Base-by-base conservation (phyloP, 2,329 filamentous ascomycete species). In the Aspergillus oerlinghausenensis region DNA sequence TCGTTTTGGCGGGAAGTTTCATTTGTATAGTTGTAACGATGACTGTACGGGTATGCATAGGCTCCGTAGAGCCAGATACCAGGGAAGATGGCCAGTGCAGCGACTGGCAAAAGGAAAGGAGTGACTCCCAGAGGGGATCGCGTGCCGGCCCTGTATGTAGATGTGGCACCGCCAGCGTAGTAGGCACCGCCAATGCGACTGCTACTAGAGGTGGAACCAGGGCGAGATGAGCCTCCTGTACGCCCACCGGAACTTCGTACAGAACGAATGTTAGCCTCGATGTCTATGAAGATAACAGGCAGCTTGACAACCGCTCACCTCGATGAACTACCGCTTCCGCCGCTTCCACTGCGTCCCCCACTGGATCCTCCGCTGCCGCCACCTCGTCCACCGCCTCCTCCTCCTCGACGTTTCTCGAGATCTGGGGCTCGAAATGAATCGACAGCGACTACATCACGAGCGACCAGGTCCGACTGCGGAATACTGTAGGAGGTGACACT, bases 41-140 rank as follows among this genome's bases (percentile, higher is more conserved):
- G 70, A 49, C 63, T 63, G 71, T 81, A 84, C 2, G 77, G 70
- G 66, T 87, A 87, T 2, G 77, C 77, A 59, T 83, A 86, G 3
- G 75, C 80, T 45, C 77, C 78, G 64, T 79, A 83, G 0, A 84
- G 73, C 79, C 82, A 86, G 14, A 82, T 55, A 1, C 80, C 82
- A 0, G 80, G 80, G 67, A 84, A 77, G 55, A 82, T 71, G 1
- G 71, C 65, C 57, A 81, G 65, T 8, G 71, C 75, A n/a, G 75
- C 76, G 4, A 75, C 70, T 4, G 74, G 74, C n/a, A 84, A 70
- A 11, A 84, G 65, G 59, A 76, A 76, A 1, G 81, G 80, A 1
- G 73, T 54, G 32, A 86, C 70, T 8, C 82, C 81, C n/a, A 71
- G 70, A 0, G 78, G 74, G 5, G 80, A 80, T 5, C 67, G 65